These are phyloP conservation scores for Penicillium daleae DNA, from an alignment of 495 filamentous ascomycete species.

Conservation along the genomic window DNA sequence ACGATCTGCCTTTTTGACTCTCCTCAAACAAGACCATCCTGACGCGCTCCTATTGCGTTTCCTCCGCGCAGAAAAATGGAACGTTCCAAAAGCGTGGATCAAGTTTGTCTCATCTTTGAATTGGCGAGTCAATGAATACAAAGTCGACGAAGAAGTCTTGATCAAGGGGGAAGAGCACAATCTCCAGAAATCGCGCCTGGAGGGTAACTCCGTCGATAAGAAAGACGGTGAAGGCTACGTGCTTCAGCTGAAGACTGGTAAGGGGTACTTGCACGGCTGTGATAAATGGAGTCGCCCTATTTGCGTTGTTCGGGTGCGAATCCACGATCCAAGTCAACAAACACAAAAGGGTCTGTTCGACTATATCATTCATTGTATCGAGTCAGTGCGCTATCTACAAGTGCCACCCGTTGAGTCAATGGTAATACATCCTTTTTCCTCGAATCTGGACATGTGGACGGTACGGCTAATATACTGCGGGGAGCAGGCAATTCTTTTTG, in stretches of 20 bases:
- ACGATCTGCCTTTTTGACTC: conserved; percentile 75
- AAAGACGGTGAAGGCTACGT: conserved; percentile 78
- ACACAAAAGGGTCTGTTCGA: conserved; percentile 74
- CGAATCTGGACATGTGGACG: no score
- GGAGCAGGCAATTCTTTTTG: conserved; percentile 77
- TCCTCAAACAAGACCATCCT: conserved; percentile 90
- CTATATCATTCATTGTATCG: conserved; percentile 88
- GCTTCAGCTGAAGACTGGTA: conserved; percentile 81
- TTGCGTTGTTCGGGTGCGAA: conserved; percentile 73
- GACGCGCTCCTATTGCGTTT: conserved; percentile 86
- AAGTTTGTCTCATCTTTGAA: conserved; percentile 88
- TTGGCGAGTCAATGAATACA: conserved; percentile 77
- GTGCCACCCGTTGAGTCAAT: conserved; percentile 80
- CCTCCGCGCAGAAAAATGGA: conserved; percentile 92
- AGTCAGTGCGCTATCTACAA: conserved; percentile 79
- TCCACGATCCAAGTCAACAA: conserved; percentile 81
- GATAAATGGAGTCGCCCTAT: conserved; percentile 84
- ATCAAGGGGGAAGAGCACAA: conserved; percentile 70
- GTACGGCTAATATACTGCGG: neutral
- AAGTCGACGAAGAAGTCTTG: conserved; percentile 81
- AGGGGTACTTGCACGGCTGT: conserved; percentile 81
- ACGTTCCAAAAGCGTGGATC: conserved; percentile 82
- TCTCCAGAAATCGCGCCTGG: conserved; percentile 56
- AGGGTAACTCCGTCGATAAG: conserved; percentile 52
- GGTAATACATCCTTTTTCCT: no score